Conservation (phyloP, 208 protist genomes). For the Leishmania martiniquensis region DNA sequence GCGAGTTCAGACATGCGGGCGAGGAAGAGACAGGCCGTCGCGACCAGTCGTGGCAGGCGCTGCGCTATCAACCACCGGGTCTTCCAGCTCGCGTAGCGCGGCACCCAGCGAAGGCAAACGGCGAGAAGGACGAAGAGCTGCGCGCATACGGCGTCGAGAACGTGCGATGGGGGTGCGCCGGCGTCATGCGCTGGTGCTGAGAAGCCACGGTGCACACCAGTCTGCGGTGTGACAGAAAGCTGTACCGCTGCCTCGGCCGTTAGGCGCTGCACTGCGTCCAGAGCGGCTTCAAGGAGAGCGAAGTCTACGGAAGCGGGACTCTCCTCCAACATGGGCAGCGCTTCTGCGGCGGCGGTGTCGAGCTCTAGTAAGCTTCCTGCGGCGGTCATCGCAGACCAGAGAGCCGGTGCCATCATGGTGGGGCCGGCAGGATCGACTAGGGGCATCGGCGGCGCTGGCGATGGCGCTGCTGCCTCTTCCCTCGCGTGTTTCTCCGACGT, state of each 20-base stretch:
- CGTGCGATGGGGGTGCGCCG: background rate
- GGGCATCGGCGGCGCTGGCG: background rate
- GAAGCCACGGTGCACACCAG: background rate
- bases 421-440: slow-evolving; percentile 8
- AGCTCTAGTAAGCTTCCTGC: slow-evolving; percentile 12
- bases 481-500: background rate
- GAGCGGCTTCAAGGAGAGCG: slow-evolving; percentile 49
- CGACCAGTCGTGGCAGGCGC: slow-evolving; percentile 49
- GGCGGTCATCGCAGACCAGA: slow-evolving; percentile 30
- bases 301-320: slow-evolving; percentile 58
- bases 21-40: slow-evolving; percentile 45
- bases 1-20: slow-evolving; percentile 23
- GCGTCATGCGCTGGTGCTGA: background rate
- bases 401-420: background rate
- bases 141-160: slow-evolving; percentile 9
- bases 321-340: slow-evolving; percentile 24
- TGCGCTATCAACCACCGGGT: slow-evolving; percentile 63
- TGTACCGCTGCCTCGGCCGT: slow-evolving; percentile 45
- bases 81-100: slow-evolving; percentile 59
- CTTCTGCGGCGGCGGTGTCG: slow-evolving; percentile 8
- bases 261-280: slow-evolving; percentile 55
- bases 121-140: slow-evolving; percentile 47
- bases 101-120: slow-evolving; percentile 46
- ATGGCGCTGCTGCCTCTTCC: background rate
- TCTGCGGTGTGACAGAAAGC: slow-evolving; percentile 2